phyloP scores from a whole-genome alignment of 768 basidiomycete species.

The Panellus pusillus region DNA sequence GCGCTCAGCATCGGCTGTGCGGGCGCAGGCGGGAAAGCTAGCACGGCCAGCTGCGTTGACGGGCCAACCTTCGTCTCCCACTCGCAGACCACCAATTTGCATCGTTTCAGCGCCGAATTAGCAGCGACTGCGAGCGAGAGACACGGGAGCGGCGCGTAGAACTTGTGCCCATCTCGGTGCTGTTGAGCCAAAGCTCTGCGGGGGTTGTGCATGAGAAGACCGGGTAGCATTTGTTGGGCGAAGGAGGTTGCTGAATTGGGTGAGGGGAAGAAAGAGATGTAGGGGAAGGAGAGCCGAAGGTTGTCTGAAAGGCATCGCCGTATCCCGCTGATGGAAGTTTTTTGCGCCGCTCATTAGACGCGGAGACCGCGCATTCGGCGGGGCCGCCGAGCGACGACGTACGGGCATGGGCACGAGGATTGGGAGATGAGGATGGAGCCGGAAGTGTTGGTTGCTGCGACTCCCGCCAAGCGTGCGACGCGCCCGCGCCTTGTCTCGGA shows the following conservation, averaged over 20 bases:
- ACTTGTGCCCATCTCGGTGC: too few species aligned
- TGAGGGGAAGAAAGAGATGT: constrained; percentile 24
- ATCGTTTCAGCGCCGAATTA: too few species aligned
- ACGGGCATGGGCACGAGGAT: constrained; percentile 42
- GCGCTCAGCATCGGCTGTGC: constrained; percentile 16
- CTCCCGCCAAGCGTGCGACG: constrained; percentile 46
- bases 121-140: too few species aligned
- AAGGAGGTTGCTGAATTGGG: constrained; percentile 35
- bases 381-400: constrained; percentile 41
- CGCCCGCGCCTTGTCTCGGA: constrained; percentile 67
- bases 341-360: constrained; percentile 19
- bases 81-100: too few species aligned
- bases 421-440: constrained; percentile 17
- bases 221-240: too few species aligned
- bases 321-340: constrained; percentile 54
- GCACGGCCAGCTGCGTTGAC: constrained; percentile 37
- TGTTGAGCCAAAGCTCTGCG: too few species aligned
- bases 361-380: constrained; percentile 3
- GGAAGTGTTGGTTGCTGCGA: constrained; percentile 26
- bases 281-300: constrained; percentile 40
- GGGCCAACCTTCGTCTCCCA: constrained; percentile 28
- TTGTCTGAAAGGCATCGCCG: constrained; percentile 53
- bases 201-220: too few species aligned
- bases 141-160: too few species aligned
- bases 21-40: constrained; percentile 11